A percentile compares a stretch with the other conserved stretches of the same genome.
Conservation (phyloP, 345 rosid genomes). For the Populus davidiana region DNA sequence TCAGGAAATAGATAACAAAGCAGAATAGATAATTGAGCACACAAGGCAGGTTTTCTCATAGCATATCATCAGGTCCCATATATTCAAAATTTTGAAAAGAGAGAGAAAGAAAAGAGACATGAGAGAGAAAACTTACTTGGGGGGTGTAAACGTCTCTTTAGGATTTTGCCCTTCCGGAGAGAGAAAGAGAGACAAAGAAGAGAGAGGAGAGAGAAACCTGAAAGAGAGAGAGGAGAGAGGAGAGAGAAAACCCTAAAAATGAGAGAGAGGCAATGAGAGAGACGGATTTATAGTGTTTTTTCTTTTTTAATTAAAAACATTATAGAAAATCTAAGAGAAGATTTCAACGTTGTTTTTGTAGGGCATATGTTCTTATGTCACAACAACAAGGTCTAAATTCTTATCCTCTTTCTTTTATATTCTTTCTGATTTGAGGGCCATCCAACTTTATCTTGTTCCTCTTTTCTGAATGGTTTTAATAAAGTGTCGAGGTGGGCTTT, state of each 20-base stretch:
- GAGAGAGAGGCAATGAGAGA: slow-evolving; percentile 26
- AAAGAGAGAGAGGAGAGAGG: slow-evolving; percentile 32
- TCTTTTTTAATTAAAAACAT: neutral
- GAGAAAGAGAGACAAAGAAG: slow-evolving; percentile 44
- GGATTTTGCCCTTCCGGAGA: slow-evolving; percentile 87
- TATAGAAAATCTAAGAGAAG: neutral
- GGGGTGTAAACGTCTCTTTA: slow-evolving; percentile 71
- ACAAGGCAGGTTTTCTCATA: slow-evolving; percentile 34
- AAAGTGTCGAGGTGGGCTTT: neutral
- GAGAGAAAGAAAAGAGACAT: slow-evolving; percentile 38
- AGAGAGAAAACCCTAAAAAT: slow-evolving; percentile 5
- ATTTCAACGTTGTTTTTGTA: neutral
- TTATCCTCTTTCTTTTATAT: slow-evolving; percentile 13
- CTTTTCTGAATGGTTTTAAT: neutral
- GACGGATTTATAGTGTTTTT: slow-evolving; percentile 26
- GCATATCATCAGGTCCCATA: slow-evolving; percentile 37
- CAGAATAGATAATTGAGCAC: neutral
- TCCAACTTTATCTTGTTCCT: neutral
- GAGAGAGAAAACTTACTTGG: slow-evolving; percentile 94
- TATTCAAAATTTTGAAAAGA: slow-evolving; percentile 56
- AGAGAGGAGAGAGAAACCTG: slow-evolving; percentile 43
- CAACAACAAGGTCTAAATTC: slow-evolving; percentile 15
- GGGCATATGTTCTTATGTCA: slow-evolving; percentile 13
- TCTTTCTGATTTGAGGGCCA: neutral
- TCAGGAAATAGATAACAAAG: neutral